Evolutionary conservation across 257 asterid genomes (phyloP).

Genomic region (Verbascum thapsus): DNA sequence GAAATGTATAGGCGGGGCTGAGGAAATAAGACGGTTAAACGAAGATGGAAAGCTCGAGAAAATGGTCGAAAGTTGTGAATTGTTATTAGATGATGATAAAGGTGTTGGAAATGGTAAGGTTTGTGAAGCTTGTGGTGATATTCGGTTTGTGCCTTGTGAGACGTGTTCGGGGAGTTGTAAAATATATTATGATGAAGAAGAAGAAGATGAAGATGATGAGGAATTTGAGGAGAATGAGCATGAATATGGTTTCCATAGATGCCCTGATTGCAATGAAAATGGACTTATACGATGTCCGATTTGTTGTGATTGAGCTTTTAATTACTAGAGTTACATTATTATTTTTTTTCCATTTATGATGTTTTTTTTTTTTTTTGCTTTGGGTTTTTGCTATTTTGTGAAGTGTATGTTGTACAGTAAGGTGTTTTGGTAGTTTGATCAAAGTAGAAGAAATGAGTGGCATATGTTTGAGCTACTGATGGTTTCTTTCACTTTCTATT

Average conservation of each 20-base stretch:
- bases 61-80: constrained; percentile 61
- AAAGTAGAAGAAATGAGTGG: constrained; percentile 8
- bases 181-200: constrained; percentile 60
- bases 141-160: constrained; percentile 86
- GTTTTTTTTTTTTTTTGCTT: constrained; percentile 27
- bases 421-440: constrained; percentile 31
- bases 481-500: constrained; percentile 19
- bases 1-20: constrained; percentile 76
- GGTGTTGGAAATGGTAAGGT: constrained; percentile 34
- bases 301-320: constrained; percentile 51
- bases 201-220: constrained; percentile 48
- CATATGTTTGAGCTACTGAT: constrained; percentile 5
- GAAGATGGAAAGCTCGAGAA: constrained; percentile 83
- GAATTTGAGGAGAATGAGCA: constrained; percentile 29
- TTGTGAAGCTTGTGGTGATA: constrained; percentile 88
- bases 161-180: constrained; percentile 94
- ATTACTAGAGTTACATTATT: background rate
- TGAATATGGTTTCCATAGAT: constrained; percentile 74
- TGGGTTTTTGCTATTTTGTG: constrained; percentile 19
- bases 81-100: constrained; percentile 40
- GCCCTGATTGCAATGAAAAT: constrained; percentile 87
- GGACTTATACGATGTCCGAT: constrained; percentile 79
- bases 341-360: constrained; percentile 11
- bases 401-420: constrained; percentile 50
- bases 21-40: constrained; percentile 69